Evolutionary conservation across 2,329 filamentous ascomycete species (phyloP).

Genomic region (Aciculosporium take): DNA sequence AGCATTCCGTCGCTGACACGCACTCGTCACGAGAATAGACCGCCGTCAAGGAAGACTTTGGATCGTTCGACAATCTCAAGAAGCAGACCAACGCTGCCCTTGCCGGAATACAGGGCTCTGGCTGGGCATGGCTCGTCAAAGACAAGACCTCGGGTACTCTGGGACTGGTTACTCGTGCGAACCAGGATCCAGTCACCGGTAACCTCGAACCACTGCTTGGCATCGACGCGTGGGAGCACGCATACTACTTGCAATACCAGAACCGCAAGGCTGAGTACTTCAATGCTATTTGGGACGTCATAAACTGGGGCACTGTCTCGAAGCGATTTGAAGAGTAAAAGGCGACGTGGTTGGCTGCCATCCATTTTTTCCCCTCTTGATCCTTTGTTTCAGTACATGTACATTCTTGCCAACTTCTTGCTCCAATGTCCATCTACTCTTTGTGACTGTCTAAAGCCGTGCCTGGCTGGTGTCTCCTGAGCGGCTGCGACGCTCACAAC

Average conservation of each 20-base stretch:
- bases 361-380: too few relatives aligned
- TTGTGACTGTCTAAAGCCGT: too few relatives aligned
- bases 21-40: slow-evolving; percentile 18
- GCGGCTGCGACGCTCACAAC: too few relatives aligned
- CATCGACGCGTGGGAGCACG: slow-evolving; percentile 93
- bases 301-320: slow-evolving; percentile 89
- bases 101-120: slow-evolving; percentile 68
- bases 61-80: slow-evolving; percentile 47
- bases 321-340: slow-evolving; percentile 52
- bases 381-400: slow-evolving; percentile 1
- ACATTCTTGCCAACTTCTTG: neutral
- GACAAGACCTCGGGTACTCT: slow-evolving; percentile 48
- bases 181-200: slow-evolving; percentile 81
- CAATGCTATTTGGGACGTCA: slow-evolving; percentile 79
- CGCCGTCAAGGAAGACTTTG: slow-evolving; percentile 53
- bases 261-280: slow-evolving; percentile 97
- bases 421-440: too few relatives aligned
- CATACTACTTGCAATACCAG: slow-evolving; percentile 91
- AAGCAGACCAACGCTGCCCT: slow-evolving; percentile 55
- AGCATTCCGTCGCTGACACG: neutral
- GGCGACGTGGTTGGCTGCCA: slow-evolving; percentile 1
- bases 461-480: too few relatives aligned
- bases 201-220: slow-evolving; percentile 72
- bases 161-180: slow-evolving; percentile 56
- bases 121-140: slow-evolving; percentile 83